Conservation (phyloP, 2,329 filamentous ascomycete species). For the Myrmaecium sp. region DNA sequence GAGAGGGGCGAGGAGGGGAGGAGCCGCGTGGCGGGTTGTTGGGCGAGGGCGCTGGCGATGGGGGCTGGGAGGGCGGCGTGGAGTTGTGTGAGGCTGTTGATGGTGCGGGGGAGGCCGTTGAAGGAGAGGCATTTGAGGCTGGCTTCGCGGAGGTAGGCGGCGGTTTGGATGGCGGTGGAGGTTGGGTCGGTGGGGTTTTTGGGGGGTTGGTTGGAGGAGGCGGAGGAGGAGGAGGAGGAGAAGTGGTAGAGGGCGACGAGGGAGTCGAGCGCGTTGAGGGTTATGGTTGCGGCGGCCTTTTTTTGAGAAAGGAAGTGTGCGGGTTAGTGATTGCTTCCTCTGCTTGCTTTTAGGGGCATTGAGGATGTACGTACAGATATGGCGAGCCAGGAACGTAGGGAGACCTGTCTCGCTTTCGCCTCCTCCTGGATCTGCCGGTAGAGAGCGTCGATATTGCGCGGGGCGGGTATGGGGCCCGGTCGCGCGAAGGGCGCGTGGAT, state of each 20-base stretch:
- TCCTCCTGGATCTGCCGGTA: slow-evolving; percentile 48
- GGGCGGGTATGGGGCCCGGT: slow-evolving; percentile 47
- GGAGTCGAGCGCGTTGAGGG: slow-evolving; percentile 69
- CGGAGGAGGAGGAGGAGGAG: slow-evolving; percentile 16
- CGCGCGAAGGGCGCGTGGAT: slow-evolving; percentile 53
- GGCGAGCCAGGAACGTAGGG: slow-evolving; percentile 47
- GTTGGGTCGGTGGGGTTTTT: slow-evolving; percentile 9
- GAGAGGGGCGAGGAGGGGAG: slow-evolving; percentile 12
- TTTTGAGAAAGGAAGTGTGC: not conserved
- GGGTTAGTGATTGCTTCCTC: too few species aligned
- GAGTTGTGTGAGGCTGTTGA: slow-evolving; percentile 67
- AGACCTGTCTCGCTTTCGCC: slow-evolving; percentile 45
- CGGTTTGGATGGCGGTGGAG: slow-evolving; percentile 31
- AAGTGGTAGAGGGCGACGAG: slow-evolving; percentile 44
- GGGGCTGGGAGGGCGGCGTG: slow-evolving; percentile 41
- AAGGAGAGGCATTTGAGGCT: slow-evolving; percentile 65
- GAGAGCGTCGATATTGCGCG: slow-evolving; percentile 44
- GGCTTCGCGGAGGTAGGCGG: slow-evolving; percentile 59
- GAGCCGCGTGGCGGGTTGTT: slow-evolving; percentile 38
- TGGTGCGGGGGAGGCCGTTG: slow-evolving; percentile 65
- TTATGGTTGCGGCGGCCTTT: slow-evolving; percentile 67
- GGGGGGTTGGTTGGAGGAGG: too few species aligned
- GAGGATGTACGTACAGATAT: slow-evolving; percentile 34
- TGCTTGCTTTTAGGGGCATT: too few species aligned
- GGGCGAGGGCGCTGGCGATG: slow-evolving; percentile 38